Percentiles rank a stretch among this genome's conserved stretches.
Conservation (phyloP, 768 basidiomycete genomes). For the Tephrocybe sp. region DNA sequence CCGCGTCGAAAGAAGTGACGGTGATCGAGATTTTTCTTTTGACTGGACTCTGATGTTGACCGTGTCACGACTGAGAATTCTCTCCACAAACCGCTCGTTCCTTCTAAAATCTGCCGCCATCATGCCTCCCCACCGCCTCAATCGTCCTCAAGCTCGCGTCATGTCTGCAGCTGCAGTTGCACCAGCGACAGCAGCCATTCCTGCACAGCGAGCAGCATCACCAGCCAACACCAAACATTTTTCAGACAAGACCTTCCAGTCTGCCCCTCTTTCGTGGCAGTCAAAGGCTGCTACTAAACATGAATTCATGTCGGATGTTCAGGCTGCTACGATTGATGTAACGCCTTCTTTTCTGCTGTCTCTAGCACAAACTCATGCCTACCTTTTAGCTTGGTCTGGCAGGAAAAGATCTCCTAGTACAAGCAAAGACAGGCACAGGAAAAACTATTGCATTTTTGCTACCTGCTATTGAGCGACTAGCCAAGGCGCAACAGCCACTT, state of each 20-base stretch:
- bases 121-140: too few species aligned
- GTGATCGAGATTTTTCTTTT: too few species aligned
- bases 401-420: constrained; percentile 45
- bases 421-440: constrained; percentile 63
- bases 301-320: constrained; percentile 48
- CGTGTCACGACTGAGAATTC: too few species aligned
- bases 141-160: not conserved
- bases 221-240: constrained; percentile 22
- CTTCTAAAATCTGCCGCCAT: too few species aligned
- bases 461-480: constrained; percentile 69
- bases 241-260: constrained; percentile 27
- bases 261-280: constrained; percentile 35
- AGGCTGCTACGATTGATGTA: constrained; percentile 46
- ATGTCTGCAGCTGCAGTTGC: not conserved
- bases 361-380: not conserved
- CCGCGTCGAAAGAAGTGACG: too few species aligned
- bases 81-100: too few species aligned
- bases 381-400: constrained; percentile 34
- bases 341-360: not conserved
- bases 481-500: constrained; percentile 29
- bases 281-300: constrained; percentile 42
- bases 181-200: not conserved
- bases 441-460: constrained; percentile 55
- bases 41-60: too few species aligned
- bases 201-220: not conserved